Conservation (phyloP, 2,329 filamentous ascomycete genomes). For the Colletotrichum acutatum region DNA sequence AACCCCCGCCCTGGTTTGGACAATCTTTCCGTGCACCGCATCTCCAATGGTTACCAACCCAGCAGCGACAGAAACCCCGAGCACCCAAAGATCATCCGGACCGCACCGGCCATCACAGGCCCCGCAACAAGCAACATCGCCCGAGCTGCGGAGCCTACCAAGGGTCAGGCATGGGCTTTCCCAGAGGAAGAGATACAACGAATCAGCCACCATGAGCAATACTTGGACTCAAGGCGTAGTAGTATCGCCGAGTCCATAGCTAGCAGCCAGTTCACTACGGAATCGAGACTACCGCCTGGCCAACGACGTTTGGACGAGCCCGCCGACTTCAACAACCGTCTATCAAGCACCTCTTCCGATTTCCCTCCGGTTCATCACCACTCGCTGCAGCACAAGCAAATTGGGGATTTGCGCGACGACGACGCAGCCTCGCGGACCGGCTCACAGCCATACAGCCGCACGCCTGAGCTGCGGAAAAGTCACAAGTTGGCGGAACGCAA, state of each 20-base stretch:
- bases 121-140: constrained; percentile 73
- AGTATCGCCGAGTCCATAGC: constrained; percentile 82
- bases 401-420: constrained; percentile 73
- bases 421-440: constrained; percentile 63
- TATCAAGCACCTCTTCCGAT: constrained; percentile 63
- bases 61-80: constrained; percentile 68
- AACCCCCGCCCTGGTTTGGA: constrained; percentile 67
- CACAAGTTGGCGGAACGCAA: constrained; percentile 89
- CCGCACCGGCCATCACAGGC: constrained; percentile 81
- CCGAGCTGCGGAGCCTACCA: constrained; percentile 80
- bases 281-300: constrained; percentile 77
- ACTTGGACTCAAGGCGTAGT: constrained; percentile 76
- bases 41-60: constrained; percentile 74
- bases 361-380: constrained; percentile 77
- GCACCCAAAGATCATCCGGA: constrained; percentile 65
- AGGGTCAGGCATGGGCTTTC: constrained; percentile 87
- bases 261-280: constrained; percentile 81
- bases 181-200: constrained; percentile 76
- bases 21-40: constrained; percentile 64
- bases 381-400: constrained; percentile 78
- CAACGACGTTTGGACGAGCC: constrained; percentile 78
- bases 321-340: constrained; percentile 55
- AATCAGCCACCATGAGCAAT: constrained; percentile 58
- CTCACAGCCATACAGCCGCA: constrained; percentile 82
- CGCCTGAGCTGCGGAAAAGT: constrained; percentile 83